phyloP scores from a whole-genome alignment of 2,329 filamentous ascomycete genomes.

The Scedosporium dehoogii region DNA sequence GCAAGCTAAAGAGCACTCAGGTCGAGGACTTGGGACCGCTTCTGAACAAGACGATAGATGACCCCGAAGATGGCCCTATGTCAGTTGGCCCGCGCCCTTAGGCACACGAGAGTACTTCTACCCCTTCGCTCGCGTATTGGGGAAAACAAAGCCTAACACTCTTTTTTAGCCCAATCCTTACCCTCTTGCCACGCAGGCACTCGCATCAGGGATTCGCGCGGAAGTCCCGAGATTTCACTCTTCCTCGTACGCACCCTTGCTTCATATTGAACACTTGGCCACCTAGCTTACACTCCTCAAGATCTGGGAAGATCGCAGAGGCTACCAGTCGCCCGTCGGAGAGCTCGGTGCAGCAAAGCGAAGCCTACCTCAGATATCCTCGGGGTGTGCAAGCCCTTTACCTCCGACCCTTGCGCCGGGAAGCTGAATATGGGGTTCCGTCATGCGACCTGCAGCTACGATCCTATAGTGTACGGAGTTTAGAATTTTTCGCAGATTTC shows the following conservation, averaged over 20 bases:
- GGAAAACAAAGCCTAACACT: neutral
- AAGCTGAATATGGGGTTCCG: slow-evolving; percentile 66
- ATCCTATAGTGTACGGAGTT: slow-evolving; percentile 79
- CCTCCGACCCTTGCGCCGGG: slow-evolving; percentile 70
- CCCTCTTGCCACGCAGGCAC: neutral
- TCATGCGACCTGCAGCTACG: slow-evolving; percentile 87
- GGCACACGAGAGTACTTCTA: too few species aligned
- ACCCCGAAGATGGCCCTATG: too few species aligned
- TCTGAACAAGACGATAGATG: too few species aligned
- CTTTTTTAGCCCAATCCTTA: neutral
- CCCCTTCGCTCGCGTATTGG: too few species aligned
- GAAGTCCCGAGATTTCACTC: neutral
- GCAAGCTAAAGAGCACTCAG: neutral
- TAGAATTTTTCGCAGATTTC: slow-evolving; percentile 93
- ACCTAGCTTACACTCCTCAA: neutral
- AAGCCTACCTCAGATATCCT: slow-evolving; percentile 1
- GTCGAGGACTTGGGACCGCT: neutral
- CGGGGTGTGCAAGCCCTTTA: slow-evolving; percentile 67
- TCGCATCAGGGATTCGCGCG: neutral
- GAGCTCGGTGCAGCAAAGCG: neutral
- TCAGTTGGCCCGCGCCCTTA: too few species aligned
- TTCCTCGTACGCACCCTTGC: neutral
- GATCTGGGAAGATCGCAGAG: neutral
- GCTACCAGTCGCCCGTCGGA: neutral
- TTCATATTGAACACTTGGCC: neutral